A percentile compares a stretch with the other conserved stretches of the same genome.
Conservation (phyloP, 2,329 filamentous ascomycete species). For the Talaromyces piceae region DNA sequence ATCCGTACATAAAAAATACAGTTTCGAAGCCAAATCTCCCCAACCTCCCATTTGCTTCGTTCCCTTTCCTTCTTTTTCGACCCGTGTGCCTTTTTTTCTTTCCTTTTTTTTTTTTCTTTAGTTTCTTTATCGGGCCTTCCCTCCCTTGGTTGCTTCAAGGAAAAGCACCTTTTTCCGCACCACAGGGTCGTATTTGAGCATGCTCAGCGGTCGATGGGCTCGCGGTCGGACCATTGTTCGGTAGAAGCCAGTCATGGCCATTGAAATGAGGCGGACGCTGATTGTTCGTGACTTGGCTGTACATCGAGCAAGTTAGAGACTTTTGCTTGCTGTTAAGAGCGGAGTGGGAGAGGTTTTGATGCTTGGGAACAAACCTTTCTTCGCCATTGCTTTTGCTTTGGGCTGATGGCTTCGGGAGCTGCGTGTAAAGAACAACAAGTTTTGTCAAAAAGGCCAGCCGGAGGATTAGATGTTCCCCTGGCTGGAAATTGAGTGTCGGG, state of each 20-base stretch:
- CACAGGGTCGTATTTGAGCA: slow-evolving; percentile 98
- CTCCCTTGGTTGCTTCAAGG: slow-evolving; percentile 80
- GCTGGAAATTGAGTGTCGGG: not conserved
- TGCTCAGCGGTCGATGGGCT: slow-evolving; percentile 74
- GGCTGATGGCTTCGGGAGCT: not conserved
- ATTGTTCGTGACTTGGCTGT: slow-evolving; percentile 86
- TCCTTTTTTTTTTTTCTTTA: not conserved
- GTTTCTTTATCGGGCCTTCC: slow-evolving; percentile 39
- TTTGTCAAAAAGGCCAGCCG: not conserved
- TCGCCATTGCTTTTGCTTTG: slow-evolving; percentile 7
- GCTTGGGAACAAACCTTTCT: slow-evolving; percentile 10
- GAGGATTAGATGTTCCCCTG: not conserved
- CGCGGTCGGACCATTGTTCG: slow-evolving; percentile 82
- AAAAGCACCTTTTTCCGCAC: slow-evolving; percentile 95
- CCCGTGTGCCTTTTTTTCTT: not conserved
- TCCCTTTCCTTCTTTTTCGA: not conserved
- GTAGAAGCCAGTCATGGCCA: slow-evolving; percentile 98
- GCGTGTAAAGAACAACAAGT: not conserved
- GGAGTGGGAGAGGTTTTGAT: not conserved
- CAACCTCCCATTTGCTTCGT: not conserved
- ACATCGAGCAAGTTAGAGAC: not conserved
- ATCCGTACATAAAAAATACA: no score
- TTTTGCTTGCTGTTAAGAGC: no score
- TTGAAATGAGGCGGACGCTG: slow-evolving; percentile 87
- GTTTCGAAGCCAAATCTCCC: not conserved